phyloP scores from a whole-genome alignment of 1,284 basidiomycete species.

The Chiua sp. region DNA sequence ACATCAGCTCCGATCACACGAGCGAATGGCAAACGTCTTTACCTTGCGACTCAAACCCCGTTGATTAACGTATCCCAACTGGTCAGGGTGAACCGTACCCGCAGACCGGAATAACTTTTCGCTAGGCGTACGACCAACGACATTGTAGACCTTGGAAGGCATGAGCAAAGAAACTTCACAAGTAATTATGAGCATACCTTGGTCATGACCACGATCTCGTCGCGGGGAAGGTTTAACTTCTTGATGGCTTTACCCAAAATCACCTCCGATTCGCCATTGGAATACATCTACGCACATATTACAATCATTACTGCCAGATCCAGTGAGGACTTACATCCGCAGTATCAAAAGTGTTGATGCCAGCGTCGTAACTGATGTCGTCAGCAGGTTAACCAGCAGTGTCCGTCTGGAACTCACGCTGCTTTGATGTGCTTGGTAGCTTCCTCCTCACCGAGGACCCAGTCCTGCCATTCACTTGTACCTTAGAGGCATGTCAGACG shows the following conservation, averaged over 20 bases:
- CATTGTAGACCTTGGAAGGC: slow-evolving; percentile 39
- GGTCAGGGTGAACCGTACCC: slow-evolving; percentile 39
- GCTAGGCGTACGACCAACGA: slow-evolving; percentile 38
- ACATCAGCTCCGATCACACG: neutral
- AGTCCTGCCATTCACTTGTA: slow-evolving; percentile 50
- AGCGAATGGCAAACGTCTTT: neutral
- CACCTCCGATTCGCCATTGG: slow-evolving; percentile 73
- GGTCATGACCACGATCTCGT: slow-evolving; percentile 80
- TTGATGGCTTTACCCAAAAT: slow-evolving; percentile 85
- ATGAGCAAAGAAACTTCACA: neutral
- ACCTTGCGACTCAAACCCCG: slow-evolving; percentile 55
- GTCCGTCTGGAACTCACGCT: slow-evolving; percentile 43
- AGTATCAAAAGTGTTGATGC: slow-evolving; percentile 75
- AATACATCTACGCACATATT: slow-evolving; percentile 56
- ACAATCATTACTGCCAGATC: neutral
- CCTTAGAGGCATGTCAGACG: slow-evolving; percentile 5
- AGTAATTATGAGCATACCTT: slow-evolving; percentile 50
- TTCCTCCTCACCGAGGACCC: slow-evolving; percentile 64
- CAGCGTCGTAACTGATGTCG: slow-evolving; percentile 54
- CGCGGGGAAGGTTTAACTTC: slow-evolving; percentile 69
- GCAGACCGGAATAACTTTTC: slow-evolving; percentile 17
- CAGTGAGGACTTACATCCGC: slow-evolving; percentile 46
- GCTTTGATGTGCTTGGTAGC: slow-evolving; percentile 62
- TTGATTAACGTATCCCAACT: slow-evolving; percentile 63
- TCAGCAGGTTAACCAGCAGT: slow-evolving; percentile 1